These are phyloP conservation scores for Quercus variabilis DNA, from an alignment of 306 rosid genomes.

Conservation along the genomic window DNA sequence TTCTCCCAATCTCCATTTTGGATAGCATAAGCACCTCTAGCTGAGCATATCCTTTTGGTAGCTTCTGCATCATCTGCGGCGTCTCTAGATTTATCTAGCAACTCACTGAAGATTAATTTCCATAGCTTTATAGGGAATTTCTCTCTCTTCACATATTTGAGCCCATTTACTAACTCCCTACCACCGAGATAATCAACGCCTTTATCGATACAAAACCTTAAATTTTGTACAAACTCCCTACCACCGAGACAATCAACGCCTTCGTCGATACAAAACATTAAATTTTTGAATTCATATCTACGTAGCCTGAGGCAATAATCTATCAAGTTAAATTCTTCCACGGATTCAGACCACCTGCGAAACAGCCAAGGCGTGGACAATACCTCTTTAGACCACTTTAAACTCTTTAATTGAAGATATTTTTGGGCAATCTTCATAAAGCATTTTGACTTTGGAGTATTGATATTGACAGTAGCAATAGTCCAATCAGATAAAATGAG, in stretches of 20 bases:
- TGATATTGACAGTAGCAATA: background rate
- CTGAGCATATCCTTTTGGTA: background rate
- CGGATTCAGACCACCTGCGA: constrained; percentile 34
- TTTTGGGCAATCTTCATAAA: rapidly evolving
- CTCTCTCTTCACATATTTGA: too few relatives aligned
- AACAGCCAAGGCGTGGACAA: rapidly evolving
- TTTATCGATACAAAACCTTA: too few relatives aligned
- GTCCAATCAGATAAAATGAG: constrained; percentile 28
- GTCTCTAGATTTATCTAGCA: background rate
- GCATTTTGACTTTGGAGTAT: too few relatives aligned
- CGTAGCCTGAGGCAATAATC: constrained; percentile 17
- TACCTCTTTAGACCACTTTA: background rate
- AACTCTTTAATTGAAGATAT: background rate
- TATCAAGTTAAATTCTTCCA: constrained; percentile 23
- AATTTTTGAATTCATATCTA: too few relatives aligned
- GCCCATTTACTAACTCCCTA: too few relatives aligned
- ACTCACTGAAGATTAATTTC: background rate
- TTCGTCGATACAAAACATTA: too few relatives aligned
- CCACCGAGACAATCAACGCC: too few relatives aligned
- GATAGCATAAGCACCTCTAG: background rate
- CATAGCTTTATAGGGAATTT: background rate
- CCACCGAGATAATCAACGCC: too few relatives aligned
- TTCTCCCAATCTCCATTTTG: rapidly evolving
- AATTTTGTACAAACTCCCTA: too few relatives aligned
- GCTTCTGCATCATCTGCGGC: background rate